A percentile compares a stretch with the other conserved stretches of the same genome.
Conservation (phyloP, 2,329 filamentous ascomycete genomes). For the Fusarium sp. region DNA sequence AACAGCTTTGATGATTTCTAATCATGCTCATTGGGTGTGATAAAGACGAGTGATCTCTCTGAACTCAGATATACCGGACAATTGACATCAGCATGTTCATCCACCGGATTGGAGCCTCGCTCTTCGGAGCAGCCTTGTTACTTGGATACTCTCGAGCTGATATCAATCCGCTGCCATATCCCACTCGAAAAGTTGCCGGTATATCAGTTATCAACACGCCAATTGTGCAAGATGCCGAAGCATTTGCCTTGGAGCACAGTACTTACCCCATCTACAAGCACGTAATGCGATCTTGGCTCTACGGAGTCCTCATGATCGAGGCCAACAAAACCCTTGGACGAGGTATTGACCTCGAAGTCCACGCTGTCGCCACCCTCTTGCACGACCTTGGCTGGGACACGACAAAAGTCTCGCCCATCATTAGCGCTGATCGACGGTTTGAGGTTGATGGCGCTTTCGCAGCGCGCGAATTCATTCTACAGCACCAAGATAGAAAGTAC, state of each 20-base stretch:
- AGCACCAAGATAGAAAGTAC: neutral
- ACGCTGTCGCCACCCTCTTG: conserved; percentile 18
- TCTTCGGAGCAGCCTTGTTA: too few relatives aligned
- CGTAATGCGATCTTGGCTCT: conserved; percentile 24
- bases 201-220: conserved; percentile 11
- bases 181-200: neutral
- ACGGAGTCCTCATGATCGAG: conserved; percentile 1
- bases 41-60: too few relatives aligned
- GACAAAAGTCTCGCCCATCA: conserved; percentile 1
- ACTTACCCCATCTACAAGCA: conserved; percentile 24
- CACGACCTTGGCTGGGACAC: conserved; percentile 29
- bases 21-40: too few relatives aligned
- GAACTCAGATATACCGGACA: fast-evolving
- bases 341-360: conserved; percentile 3
- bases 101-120: too few relatives aligned
- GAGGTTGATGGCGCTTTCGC: conserved; percentile 23
- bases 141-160: too few relatives aligned
- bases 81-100: neutral
- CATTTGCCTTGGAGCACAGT: conserved; percentile 2
- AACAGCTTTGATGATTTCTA: fast-evolving
- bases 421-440: conserved; percentile 12
- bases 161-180: too few relatives aligned
- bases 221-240: conserved; percentile 7
- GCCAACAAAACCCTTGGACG: conserved; percentile 7
- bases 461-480: conserved; percentile 3